A percentile compares a stretch with the other conserved stretches of the same genome.
phyloP scores from a whole-genome alignment of 805 yeast species.

The Brettanomyces sp. region DNA sequence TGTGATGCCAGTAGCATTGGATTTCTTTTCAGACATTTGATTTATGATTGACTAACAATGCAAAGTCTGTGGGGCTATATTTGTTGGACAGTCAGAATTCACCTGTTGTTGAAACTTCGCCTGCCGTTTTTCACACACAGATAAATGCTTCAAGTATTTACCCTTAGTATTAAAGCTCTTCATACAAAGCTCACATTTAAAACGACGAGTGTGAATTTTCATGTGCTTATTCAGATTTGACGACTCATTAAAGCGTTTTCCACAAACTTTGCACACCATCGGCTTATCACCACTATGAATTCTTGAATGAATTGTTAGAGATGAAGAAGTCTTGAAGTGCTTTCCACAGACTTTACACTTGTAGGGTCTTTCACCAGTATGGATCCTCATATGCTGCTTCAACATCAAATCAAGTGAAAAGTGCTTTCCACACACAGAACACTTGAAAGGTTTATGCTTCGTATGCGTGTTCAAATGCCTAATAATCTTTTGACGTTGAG shows the following conservation, averaged over 20 bases:
- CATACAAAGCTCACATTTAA: constrained; percentile 43
- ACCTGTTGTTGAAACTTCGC: neutral
- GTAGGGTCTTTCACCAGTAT: constrained; percentile 86
- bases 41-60: neutral
- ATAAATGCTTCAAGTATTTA: constrained; percentile 32
- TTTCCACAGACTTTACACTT: constrained; percentile 67
- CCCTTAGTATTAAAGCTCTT: constrained; percentile 39
- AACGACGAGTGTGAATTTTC: constrained; percentile 58
- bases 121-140: constrained; percentile 11
- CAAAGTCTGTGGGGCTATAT: neutral
- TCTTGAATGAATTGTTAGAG: constrained; percentile 74
- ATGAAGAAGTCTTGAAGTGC: constrained; percentile 71
- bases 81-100: too few species aligned
- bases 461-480: constrained; percentile 89
- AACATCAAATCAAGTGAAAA: constrained; percentile 76
- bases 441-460: constrained; percentile 68
- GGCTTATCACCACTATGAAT: constrained; percentile 92
- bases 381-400: constrained; percentile 73
- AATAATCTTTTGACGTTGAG: constrained; percentile 76
- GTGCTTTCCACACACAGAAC: constrained; percentile 55
- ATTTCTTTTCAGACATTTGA: too few species aligned
- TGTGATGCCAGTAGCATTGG: too few species aligned
- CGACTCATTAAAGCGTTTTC: constrained; percentile 78
- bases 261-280: constrained; percentile 69
- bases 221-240: constrained; percentile 84